Evolutionary conservation across 441 rosid genomes (phyloP), one percentile per base, ranked within the genome.

Genomic region (Iberis amara): DNA sequence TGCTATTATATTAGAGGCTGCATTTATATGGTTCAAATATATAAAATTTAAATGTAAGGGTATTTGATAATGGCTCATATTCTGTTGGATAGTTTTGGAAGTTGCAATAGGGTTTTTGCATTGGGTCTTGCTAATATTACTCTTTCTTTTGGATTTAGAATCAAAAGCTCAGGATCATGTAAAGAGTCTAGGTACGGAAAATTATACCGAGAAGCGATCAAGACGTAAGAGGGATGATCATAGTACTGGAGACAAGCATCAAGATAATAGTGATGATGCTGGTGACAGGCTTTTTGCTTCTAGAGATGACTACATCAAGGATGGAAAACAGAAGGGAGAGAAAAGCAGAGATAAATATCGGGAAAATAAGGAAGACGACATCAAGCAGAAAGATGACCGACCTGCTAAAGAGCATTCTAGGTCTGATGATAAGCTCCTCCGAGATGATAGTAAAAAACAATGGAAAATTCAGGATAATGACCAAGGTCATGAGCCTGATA

Each of bases 221-320:
- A 75, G 85, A 80, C 89, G 76, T 65, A 85, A 68, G 79, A 73
- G 73, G 59, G 95, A 79, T 72, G 77, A 70, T 64, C 76, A 78
- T 70, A 77, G 73, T 62, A 76, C 69, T 51, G 77, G 71, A 55
- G 79, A 79, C 54, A 81, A 75, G 68, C 81, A 74, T 65, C 78
- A 65, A 24, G 86, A 82, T 65, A 81, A 79, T 73, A 66, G 54
- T 71, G 86, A 73, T 46, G 84, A 73, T 36, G 62, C 33, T 24
- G 72, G 69, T 62, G 81, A 74, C 30, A 77, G 70, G 60, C 79
- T 66, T 24, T 8, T 55, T 26, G 57, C 70, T 27, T 69, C 77
- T 12, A 70, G 55, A 65, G 94, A 78, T 68, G 85, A 81, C 65
- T 54, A 52, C 69, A 39, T 49, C 7, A 78, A 75, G 73, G 90